phyloP scores from a whole-genome alignment of 257 asterid species.

The Leonotis leonurus region DNA sequence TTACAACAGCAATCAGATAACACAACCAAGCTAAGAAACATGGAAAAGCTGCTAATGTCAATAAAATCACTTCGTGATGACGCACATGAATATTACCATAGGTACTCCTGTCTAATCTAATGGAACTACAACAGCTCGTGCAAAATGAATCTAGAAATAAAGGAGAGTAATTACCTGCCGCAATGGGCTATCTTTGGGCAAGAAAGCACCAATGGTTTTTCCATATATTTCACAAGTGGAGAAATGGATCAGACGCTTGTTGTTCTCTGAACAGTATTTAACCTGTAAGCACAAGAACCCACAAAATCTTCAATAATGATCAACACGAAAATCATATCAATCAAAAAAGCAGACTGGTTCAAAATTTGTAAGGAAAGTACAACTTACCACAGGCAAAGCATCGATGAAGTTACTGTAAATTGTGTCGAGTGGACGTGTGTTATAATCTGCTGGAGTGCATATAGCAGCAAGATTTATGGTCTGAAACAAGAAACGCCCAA shows the following conservation, averaged over 20 bases:
- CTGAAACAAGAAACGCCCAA: constrained; percentile 38
- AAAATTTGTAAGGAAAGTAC: not conserved
- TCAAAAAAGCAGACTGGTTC: not conserved
- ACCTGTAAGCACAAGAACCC: constrained; percentile 44
- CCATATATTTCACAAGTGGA: constrained; percentile 97
- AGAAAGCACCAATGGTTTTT: constrained; percentile 74
- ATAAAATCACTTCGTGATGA: not conserved
- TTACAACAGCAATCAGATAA: not conserved
- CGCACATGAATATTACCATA: no score
- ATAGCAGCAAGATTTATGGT: constrained; percentile 95
- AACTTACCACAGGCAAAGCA: constrained; percentile 91
- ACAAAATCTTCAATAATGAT: constrained; percentile 5
- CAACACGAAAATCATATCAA: not conserved
- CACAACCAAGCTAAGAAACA: not conserved
- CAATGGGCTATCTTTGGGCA: constrained; percentile 83
- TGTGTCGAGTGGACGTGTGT: constrained; percentile 94
- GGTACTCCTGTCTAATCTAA: no score
- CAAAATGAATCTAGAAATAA: not conserved
- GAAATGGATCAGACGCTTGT: constrained; percentile 89
- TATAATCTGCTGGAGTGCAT: constrained; percentile 97
- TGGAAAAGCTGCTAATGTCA: not conserved
- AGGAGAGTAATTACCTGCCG: constrained; percentile 48
- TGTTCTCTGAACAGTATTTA: constrained; percentile 89
- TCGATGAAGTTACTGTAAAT: constrained; percentile 96
- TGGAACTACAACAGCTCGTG: not conserved